phyloP scores from a whole-genome alignment of 352 stramenopile genomes.

The Globisporangium cederbergense region DNA sequence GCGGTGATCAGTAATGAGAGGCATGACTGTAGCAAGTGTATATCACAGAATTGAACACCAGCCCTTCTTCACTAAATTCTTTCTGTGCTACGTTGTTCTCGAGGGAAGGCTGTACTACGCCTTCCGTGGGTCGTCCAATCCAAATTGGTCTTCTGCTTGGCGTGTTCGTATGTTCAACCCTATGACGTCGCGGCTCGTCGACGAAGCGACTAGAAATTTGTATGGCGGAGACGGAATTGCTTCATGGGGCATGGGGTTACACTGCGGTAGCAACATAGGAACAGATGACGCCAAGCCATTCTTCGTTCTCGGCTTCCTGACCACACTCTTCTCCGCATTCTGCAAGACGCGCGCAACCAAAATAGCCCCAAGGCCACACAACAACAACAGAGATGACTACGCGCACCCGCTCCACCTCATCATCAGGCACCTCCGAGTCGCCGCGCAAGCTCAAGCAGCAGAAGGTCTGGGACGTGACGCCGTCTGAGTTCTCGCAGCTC shows the following conservation, averaged over 20 bases:
- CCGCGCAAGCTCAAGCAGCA: conserved; percentile 43
- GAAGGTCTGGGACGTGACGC: conserved; percentile 58
- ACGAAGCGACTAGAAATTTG: neutral
- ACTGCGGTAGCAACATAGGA: neutral
- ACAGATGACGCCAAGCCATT: neutral
- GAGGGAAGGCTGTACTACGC: no score
- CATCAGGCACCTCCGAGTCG: conserved; percentile 4
- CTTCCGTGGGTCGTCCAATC: conserved; percentile 2
- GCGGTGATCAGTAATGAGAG: no score
- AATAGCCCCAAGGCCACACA: neutral
- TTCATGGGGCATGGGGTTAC: neutral
- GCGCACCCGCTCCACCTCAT: conserved; percentile 24
- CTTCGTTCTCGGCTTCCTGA: conserved; percentile 13
- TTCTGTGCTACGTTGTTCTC: no score
- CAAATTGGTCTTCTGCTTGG: conserved; percentile 1
- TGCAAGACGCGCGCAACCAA: neutral
- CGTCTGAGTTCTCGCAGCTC: conserved; percentile 66
- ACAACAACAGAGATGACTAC: conserved; percentile 34
- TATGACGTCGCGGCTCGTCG: conserved; percentile 2
- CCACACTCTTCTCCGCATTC: conserved; percentile 12
- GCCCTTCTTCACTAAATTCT: no score
- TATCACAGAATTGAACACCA: no score
- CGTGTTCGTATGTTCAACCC: neutral
- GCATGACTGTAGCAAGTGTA: no score
- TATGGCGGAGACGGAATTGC: neutral